Base-by-base conservation (phyloP, 2,329 filamentous ascomycete species). In the Penicillium sp. region DNA sequence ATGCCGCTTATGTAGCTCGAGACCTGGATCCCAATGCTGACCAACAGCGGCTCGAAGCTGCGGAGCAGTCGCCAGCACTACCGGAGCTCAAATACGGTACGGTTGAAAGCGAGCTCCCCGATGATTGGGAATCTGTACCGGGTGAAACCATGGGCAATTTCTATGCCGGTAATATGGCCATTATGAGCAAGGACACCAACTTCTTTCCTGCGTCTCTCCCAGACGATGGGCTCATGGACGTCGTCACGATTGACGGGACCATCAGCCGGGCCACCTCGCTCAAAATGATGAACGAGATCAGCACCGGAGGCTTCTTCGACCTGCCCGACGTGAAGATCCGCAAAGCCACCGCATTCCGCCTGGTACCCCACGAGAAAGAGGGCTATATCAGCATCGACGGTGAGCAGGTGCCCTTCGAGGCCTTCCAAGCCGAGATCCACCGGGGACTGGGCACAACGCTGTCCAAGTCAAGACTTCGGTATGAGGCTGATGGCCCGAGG, bases 361-460 rank as follows among this genome's bases (percentile, higher is more conserved):
- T 98, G 52, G 84, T 84, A 3, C 93, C 93, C 0, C 82, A 80
- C 43, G 72, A 85, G 52, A 73, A 79, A 31, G 78, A 84, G 52
- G 91, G 91, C 1, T 93, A 87, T 66, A 94, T 98, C 65, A 94
- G 89, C 65, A 89, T 98, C 55, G 93, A 97, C 62, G 93, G 93
- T 29, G 93, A 98, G 70, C 78, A 80, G 44, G 77, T 95, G 2
- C 86, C 89, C 0, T 97, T 95, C 65, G 85, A 85, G 58, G 86
- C 88, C 0, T 94, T 96, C 64, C 93, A 98, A 72, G 88, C 84
- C 2, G 93, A 98, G 70, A 77, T 96, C 6, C 89, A 96, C 66
- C 79, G 75, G 42, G 86, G 85, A 0, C 74, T 98, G 20, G 93
- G 88, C 1, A 88, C 86, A 3, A 86, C 91, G n/a, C 73, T 97